These are phyloP conservation scores for Moesziomyces globuligerus DNA, from an alignment of 1,284 basidiomycete genomes.

Conservation along the genomic window DNA sequence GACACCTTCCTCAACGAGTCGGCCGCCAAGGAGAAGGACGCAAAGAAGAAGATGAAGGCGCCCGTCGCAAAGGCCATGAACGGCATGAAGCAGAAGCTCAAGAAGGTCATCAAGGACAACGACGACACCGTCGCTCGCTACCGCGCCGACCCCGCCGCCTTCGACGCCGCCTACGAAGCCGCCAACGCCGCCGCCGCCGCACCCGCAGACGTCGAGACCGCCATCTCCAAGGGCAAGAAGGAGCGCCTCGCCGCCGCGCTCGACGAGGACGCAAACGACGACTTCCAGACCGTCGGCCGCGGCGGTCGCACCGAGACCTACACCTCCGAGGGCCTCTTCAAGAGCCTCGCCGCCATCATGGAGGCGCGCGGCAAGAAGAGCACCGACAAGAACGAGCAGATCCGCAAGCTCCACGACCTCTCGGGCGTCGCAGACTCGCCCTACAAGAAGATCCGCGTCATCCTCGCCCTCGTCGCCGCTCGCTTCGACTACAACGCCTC, in stretches of 20 bases:
- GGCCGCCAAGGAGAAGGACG: slow-evolving; percentile 78
- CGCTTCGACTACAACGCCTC: slow-evolving; percentile 97
- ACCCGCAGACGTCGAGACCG: slow-evolving; percentile 69
- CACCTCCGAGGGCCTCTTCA: slow-evolving; percentile 90
- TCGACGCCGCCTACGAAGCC: slow-evolving; percentile 73
- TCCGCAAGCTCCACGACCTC: slow-evolving; percentile 87
- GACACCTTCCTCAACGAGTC: slow-evolving; percentile 81
- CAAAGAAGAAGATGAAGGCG: slow-evolving; percentile 95
- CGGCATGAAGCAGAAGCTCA: slow-evolving; percentile 95
- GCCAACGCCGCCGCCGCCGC: slow-evolving; percentile 69
- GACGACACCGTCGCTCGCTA: slow-evolving; percentile 83
- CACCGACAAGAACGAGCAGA: slow-evolving; percentile 94
- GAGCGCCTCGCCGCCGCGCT: slow-evolving; percentile 64
- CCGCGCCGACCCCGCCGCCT: slow-evolving; percentile 80
- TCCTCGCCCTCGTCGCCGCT: slow-evolving; percentile 90
- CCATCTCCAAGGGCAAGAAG: slow-evolving; percentile 71
- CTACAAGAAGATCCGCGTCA: slow-evolving; percentile 93
- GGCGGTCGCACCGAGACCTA: slow-evolving; percentile 86
- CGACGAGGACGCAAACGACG: slow-evolving; percentile 72
- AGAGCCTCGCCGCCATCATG: slow-evolving; percentile 88
- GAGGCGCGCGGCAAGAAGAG: slow-evolving; percentile 98
- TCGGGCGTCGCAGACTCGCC: slow-evolving; percentile 80
- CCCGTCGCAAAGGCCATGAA: slow-evolving; percentile 93
- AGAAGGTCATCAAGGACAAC: slow-evolving; percentile 88
- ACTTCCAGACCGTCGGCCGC: slow-evolving; percentile 91